phyloP scores from a whole-genome alignment of 345 rosid species.

The Erysimum cheiranthoides region DNA sequence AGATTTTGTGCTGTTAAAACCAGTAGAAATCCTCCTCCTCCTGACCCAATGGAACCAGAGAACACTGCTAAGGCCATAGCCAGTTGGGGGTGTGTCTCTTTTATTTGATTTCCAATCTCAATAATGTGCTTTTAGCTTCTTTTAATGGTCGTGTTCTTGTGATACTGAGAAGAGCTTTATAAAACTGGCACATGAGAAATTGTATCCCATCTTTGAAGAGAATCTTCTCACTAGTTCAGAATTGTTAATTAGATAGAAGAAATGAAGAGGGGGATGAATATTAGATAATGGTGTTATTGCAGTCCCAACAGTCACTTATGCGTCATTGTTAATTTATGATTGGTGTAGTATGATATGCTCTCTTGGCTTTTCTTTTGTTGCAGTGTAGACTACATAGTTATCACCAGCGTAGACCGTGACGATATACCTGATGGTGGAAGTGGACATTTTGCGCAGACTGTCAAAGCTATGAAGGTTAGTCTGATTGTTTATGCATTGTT shows the following conservation, averaged over 20 bases:
- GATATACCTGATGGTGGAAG: conserved; percentile 99
- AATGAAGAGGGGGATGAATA: neutral
- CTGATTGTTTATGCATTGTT: conserved; percentile 12
- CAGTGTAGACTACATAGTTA: conserved; percentile 96
- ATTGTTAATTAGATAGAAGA: neutral
- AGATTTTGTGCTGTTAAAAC: conserved; percentile 99
- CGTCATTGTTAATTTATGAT: neutral
- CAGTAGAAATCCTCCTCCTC: conserved; percentile 86
- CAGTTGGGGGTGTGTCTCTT: conserved; percentile 81
- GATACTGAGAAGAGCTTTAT: neutral
- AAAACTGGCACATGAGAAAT: no score
- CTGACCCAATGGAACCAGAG: conserved; percentile 92
- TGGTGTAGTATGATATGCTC: conserved; percentile 16
- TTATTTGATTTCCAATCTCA: neutral
- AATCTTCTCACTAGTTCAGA: neutral
- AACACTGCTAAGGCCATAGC: conserved; percentile 92
- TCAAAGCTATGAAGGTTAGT: conserved; percentile 84
- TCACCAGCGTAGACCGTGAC: conserved; percentile 98
- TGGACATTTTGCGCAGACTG: conserved; percentile 96
- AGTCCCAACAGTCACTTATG: neutral
- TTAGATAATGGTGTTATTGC: neutral
- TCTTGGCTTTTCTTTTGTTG: conserved; percentile 32
- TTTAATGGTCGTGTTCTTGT: neutral
- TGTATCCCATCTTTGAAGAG: neutral
- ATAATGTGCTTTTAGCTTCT: neutral